Evolutionary conservation across 768 basidiomycete species (phyloP).

Genomic region (Pleurotus cornucopiae): DNA sequence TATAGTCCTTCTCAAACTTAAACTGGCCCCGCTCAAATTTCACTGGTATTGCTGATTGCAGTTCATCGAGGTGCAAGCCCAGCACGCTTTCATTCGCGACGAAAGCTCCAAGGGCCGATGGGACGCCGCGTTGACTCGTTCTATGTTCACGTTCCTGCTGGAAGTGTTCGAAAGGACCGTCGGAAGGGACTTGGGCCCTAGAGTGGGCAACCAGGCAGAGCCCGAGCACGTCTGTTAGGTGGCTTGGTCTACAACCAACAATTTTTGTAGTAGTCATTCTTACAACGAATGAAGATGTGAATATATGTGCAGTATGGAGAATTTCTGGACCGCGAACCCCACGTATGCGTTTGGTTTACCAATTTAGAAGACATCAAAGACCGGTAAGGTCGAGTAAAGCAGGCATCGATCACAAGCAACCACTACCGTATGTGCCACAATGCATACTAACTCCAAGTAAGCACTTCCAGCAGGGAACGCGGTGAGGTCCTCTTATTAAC

Average conservation of each 20-base stretch:
- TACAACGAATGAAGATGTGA: not conserved
- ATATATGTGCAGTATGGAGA: not conserved
- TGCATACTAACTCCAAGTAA: too few species aligned
- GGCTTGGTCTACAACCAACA: not conserved
- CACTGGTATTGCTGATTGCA: slow-evolving; percentile 22
- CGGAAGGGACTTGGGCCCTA: slow-evolving; percentile 79
- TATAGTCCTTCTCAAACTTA: not conserved
- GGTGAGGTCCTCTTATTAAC: too few species aligned
- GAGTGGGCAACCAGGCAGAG: slow-evolving; percentile 35
- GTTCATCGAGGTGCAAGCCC: slow-evolving; percentile 96
- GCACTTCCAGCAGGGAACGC: too few species aligned
- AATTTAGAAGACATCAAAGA: not conserved
- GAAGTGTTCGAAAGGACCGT: slow-evolving; percentile 91
- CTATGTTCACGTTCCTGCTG: slow-evolving; percentile 82
- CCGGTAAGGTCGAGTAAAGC: too few species aligned
- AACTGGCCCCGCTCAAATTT: not conserved
- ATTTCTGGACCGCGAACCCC: too few species aligned
- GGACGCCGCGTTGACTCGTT: slow-evolving; percentile 88
- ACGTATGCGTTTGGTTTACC: too few species aligned
- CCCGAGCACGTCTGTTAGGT: slow-evolving; percentile 77
- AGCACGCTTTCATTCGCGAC: slow-evolving; percentile 95
- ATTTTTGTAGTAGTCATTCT: not conserved
- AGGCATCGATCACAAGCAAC: too few species aligned
- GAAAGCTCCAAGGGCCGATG: slow-evolving; percentile 90
- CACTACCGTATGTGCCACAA: too few species aligned